These are phyloP conservation scores for Cylindrodendrum hubeiense DNA, from an alignment of 2,329 filamentous ascomycete species.

Conservation along the genomic window DNA sequence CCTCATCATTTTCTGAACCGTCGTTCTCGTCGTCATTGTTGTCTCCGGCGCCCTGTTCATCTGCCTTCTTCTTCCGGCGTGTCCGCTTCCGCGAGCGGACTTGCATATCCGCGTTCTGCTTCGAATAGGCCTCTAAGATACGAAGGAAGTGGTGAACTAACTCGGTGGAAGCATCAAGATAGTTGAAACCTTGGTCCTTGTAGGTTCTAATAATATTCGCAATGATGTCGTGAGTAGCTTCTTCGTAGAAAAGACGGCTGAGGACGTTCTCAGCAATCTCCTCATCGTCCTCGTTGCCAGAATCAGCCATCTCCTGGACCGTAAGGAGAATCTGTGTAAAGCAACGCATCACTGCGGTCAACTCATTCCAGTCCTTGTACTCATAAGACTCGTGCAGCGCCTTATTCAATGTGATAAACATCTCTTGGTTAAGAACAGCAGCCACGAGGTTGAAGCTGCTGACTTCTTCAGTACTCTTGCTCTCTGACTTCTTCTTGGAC, in stretches of 20 bases:
- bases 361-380: conserved; percentile 86
- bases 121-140: conserved; percentile 92
- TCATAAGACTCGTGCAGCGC: conserved; percentile 84
- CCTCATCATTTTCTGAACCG: conserved; percentile 79
- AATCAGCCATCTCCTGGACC: conserved; percentile 91
- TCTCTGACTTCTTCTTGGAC: conserved; percentile 66
- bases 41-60: conserved; percentile 52
- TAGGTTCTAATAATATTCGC: conserved; percentile 85
- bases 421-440: conserved; percentile 92
- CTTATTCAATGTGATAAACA: conserved; percentile 88
- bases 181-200: conserved; percentile 94
- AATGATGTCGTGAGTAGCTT: conserved; percentile 90
- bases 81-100: conserved; percentile 84
- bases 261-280: conserved; percentile 98
- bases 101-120: conserved; percentile 94
- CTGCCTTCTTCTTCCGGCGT: conserved; percentile 78
- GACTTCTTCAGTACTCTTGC: conserved; percentile 62
- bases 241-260: conserved; percentile 98
- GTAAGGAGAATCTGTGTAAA: conserved; percentile 95
- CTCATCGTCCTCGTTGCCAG: conserved; percentile 89
- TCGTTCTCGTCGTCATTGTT: conserved; percentile 72
- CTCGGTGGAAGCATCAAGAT: conserved; percentile 92
- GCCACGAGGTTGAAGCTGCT: conserved; percentile 90
- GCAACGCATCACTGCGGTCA: conserved; percentile 91
- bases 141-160: conserved; percentile 91